phyloP scores from a whole-genome alignment of 2,329 filamentous ascomycete genomes.

The Rasamsonia emersonii region DNA sequence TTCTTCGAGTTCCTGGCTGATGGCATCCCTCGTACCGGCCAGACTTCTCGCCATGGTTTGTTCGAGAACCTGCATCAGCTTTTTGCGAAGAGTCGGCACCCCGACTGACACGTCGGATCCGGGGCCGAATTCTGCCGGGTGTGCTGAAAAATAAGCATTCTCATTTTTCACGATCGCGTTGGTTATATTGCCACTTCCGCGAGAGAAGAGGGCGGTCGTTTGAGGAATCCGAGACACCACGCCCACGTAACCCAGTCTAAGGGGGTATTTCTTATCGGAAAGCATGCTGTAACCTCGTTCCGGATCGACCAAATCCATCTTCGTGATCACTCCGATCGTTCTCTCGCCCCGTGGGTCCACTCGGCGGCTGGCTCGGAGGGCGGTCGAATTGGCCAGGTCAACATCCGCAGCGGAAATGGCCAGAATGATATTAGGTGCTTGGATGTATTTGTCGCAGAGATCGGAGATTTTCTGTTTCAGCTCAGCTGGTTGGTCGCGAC shows the following conservation, averaged over 20 bases:
- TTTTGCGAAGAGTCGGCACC: constrained; percentile 80
- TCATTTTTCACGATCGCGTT: constrained; percentile 81
- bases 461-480: constrained; percentile 94
- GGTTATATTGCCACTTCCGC: constrained; percentile 70
- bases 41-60: constrained; percentile 94
- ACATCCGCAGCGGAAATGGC: constrained; percentile 97
- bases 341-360: constrained; percentile 91
- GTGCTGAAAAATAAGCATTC: constrained; percentile 72
- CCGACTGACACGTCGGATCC: constrained; percentile 68
- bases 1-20: constrained; percentile 90
- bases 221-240: constrained; percentile 79
- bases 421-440: constrained; percentile 88
- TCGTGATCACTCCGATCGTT: constrained; percentile 97
- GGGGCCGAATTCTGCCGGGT: constrained; percentile 70
- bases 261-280: constrained; percentile 82
- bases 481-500: constrained; percentile 79
- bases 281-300: constrained; percentile 69
- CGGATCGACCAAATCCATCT: constrained; percentile 95
- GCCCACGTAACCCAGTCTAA: constrained; percentile 91
- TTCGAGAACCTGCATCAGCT: constrained; percentile 93
- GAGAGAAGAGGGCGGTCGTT: constrained; percentile 64
- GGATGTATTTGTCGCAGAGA: constrained; percentile 97
- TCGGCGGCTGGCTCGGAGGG: constrained; percentile 76
- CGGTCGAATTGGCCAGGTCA: constrained; percentile 92
- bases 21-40: constrained; percentile 81